These are phyloP conservation scores for Yarrowia porcina DNA, from an alignment of 805 yeast genomes.

Conservation along the genomic window DNA sequence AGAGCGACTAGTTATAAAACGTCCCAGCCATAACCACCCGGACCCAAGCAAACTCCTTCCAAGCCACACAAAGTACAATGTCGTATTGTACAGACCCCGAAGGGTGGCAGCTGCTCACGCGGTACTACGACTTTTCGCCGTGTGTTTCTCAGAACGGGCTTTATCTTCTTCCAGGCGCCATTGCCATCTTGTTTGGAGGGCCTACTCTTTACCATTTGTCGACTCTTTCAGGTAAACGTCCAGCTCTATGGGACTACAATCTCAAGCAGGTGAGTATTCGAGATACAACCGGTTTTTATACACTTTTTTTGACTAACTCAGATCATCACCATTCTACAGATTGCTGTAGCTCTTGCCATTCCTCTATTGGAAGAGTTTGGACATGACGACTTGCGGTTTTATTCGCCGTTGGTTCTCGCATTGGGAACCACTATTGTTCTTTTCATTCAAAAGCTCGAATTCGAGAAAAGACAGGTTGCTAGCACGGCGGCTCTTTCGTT, in stretches of 20 bases:
- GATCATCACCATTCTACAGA: background rate
- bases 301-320: background rate
- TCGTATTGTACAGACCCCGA: constrained; percentile 15
- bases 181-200: background rate
- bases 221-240: background rate
- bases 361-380: background rate
- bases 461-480: constrained; percentile 28
- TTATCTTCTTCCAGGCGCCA: background rate
- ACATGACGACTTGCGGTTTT: background rate
- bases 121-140: constrained; percentile 21
- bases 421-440: constrained; percentile 10
- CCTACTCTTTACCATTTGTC: background rate
- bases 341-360: background rate
- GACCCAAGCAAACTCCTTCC: background rate
- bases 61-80: background rate
- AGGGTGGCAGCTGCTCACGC: constrained; percentile 23
- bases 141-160: constrained; percentile 9
- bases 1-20: background rate
- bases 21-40: background rate
- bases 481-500: constrained; percentile 29
- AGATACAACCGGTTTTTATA: too few relatives aligned
- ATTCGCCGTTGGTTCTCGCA: constrained; percentile 26
- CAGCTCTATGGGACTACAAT: constrained; percentile 13
- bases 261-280: constrained; percentile 12
- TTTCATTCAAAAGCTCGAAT: constrained; percentile 10